Evolutionary conservation across 306 rosid species (phyloP), one percentile per base, ranked within the genome.

Genomic region (Mimosa bimucronata): DNA sequence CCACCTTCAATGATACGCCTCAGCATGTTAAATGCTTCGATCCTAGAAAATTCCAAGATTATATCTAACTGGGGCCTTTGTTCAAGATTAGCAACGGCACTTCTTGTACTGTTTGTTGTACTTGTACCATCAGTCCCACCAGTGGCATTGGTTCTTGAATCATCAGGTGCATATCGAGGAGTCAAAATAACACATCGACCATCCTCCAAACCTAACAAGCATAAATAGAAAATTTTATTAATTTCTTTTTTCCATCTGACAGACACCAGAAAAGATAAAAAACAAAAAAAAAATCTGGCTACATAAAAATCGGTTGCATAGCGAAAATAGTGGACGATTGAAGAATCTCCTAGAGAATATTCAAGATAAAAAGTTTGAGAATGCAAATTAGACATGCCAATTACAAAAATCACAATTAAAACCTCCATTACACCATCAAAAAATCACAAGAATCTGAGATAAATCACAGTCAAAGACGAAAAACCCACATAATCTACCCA

Each of bases 101-200:
- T n/a, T n/a, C n/a, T n/a, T n/a, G n/a, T 41, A 84, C 78, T 83
- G 58, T 82, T 74, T 53, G 87, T 75, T 30, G 89, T 81, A 66
- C 83, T n/a, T n/a, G n/a, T n/a, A n/a, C n/a, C 55, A 85, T 79
- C 77, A 57, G 81, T 44, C 31, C 82, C 83, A 73, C 71, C 80
- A 52, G 84, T 42, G 71, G 85, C 16, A 52, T 37, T 37, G 41
- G 70, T 65, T 31, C 44, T 38, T 65, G 70, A n/a, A n/a, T n/a
- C 25, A 14, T 79, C n/a, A 42, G 89, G 80, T 4, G 83, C 78
- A 81, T 79, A 82, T 15, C 89, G 83, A 79, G 85, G 93, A 84
- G 87, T 88, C 87, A 90, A 71, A 80, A 87, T 88, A 30, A 88
- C 72, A 9, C 86, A 81, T 66, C 82, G 91, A 86, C 86, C 90